Evolutionary conservation across 495 filamentous ascomycete genomes (phyloP), one percentile per base, ranked within the genome.

Genomic region (Xylaria nigripes): DNA sequence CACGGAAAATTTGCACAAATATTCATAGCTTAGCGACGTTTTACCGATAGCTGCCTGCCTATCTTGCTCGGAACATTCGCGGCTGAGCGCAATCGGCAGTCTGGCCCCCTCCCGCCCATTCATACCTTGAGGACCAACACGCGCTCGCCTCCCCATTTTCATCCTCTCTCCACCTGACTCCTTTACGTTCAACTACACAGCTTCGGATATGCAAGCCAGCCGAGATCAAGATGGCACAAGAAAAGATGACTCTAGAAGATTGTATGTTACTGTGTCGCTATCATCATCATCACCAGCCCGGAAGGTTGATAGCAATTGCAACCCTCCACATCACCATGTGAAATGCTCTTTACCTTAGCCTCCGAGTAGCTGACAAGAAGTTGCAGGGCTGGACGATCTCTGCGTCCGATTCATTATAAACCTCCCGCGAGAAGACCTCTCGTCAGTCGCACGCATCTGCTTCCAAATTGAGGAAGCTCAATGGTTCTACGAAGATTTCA

Each of bases 401-500:
- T 94, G 88, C 69, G 89, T 94, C 68, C 87, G 81, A 56, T 98
- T 98, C 66, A 91, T 98, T 62, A 88, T 97, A 64, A 96, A 97
- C 71, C 78, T 96, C 45, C 93, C 93, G 19, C 78, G 82, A 57
- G 89, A 91, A 68, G 93, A 97, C 68, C 84, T 96, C 25, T 81
- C 84, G 55, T 89, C 86, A 0, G 87, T 95, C 19, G 89, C 91
- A 63, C 87, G 93, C 58, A 90, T 97, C 65, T 96, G 90, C 70
- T 98, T 98, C 69, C 91, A 96, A 73, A 86, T 98, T 51, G 93
- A 98, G 70, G 94, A 96, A 65, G 93, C 93, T 64, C 93, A 98
- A 86, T 98, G 93, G 93, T 97, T 90, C 70, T 98, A 96, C 82
- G 94, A 97, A 71, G 93, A 98, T 70, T 98, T 97, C 65, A 87